Conservation (phyloP, 495 filamentous ascomycete species). For the Penicillium bovifimosum region DNA sequence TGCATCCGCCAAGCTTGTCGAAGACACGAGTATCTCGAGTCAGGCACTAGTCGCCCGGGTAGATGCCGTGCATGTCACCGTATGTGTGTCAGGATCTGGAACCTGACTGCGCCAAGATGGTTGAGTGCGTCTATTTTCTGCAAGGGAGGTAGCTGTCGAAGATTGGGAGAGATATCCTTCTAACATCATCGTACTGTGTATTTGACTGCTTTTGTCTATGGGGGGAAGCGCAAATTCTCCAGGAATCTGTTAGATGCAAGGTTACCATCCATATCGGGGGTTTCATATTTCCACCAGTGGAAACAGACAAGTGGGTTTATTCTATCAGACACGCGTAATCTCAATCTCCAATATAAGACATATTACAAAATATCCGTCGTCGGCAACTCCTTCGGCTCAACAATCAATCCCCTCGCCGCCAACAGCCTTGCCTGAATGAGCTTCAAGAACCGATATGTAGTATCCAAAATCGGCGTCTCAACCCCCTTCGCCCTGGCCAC, state of each 20-base stretch:
- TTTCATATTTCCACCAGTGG: no score
- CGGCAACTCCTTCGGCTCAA: slow-evolving; percentile 3
- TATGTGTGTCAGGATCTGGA: slow-evolving; percentile 43
- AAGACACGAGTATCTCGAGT: slow-evolving; percentile 39
- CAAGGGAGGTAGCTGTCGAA: slow-evolving; percentile 36
- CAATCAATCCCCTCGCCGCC: slow-evolving; percentile 10
- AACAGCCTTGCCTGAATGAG: slow-evolving; percentile 10
- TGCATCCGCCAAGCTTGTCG: slow-evolving; percentile 27
- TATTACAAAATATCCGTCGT: slow-evolving; percentile 4
- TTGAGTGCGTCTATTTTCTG: slow-evolving; percentile 42
- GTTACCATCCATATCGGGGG: no score
- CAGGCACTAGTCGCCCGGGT: slow-evolving; percentile 45
- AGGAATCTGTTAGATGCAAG: no score
- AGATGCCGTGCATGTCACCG: slow-evolving; percentile 48
- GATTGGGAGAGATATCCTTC: slow-evolving; percentile 47
- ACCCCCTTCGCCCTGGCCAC: slow-evolving; percentile 6
- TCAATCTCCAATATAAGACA: not conserved
- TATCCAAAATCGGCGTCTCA: slow-evolving; percentile 9
- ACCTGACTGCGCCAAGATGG: slow-evolving; percentile 40
- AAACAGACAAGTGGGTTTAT: no score
- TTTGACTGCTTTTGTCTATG: no score
- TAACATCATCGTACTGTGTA: no score
- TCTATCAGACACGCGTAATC: no score
- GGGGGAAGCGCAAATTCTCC: no score
- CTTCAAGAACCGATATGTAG: slow-evolving; percentile 10